phyloP scores from a whole-genome alignment of 192 early-diverging fungal genomes.

The Chytriomyces hyalinus region DNA sequence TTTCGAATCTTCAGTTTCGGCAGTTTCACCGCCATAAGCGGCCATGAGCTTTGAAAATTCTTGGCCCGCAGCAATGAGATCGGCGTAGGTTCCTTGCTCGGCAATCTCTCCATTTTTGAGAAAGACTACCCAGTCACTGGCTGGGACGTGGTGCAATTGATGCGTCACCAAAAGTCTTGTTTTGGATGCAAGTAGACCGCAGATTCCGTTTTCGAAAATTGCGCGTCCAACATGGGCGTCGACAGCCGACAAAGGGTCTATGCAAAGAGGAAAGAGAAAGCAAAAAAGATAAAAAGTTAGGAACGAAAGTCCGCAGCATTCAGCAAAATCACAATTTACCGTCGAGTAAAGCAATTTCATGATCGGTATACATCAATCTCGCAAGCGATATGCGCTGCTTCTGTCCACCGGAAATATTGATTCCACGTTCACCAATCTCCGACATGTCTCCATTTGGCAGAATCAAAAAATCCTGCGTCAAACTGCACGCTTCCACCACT shows the following conservation, averaged over 20 bases:
- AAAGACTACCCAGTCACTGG: slow-evolving; percentile 72
- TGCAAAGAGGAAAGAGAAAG: too few relatives aligned
- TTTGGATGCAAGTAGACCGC: slow-evolving; percentile 68
- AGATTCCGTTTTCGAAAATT: slow-evolving; percentile 78
- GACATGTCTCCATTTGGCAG: slow-evolving; percentile 70
- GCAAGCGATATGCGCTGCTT: slow-evolving; percentile 84
- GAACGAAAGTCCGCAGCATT: slow-evolving; percentile 2
- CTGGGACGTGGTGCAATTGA: slow-evolving; percentile 70
- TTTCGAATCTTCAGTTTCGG: slow-evolving; percentile 57
- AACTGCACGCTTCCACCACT: slow-evolving; percentile 68
- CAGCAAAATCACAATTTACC: slow-evolving; percentile 56
- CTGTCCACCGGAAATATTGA: slow-evolving; percentile 63
- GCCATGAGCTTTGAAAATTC: slow-evolving; percentile 67
- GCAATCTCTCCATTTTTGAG: slow-evolving; percentile 74
- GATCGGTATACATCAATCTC: slow-evolving; percentile 73
- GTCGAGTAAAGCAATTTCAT: slow-evolving; percentile 79
- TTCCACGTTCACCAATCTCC: slow-evolving; percentile 57
- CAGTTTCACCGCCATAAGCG: slow-evolving; percentile 62
- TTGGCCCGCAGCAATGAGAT: slow-evolving; percentile 62
- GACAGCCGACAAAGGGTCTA: slow-evolving; percentile 87
- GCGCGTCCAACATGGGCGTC: slow-evolving; percentile 68
- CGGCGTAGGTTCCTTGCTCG: slow-evolving; percentile 67
- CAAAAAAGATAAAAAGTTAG: background rate
- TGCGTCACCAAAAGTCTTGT: slow-evolving; percentile 80
- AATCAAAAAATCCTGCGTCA: slow-evolving; percentile 65